These are phyloP conservation scores for Eucalyptus pauciflora DNA, from an alignment of 345 rosid genomes.

Conservation along the genomic window DNA sequence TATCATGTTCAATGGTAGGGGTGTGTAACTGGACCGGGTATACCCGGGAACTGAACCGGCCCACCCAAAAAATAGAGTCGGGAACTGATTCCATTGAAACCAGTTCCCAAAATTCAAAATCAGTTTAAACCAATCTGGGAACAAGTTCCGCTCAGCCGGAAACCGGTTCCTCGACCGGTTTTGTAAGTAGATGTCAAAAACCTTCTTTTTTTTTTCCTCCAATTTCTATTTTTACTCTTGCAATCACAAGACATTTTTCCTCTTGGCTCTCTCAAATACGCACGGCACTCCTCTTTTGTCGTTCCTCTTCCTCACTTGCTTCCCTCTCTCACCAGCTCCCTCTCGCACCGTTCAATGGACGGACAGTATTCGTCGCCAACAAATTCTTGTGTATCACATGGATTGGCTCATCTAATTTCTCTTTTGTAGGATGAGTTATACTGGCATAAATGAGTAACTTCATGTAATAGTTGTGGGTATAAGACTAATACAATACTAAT, in stretches of 20 bases:
- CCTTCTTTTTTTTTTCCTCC: no score
- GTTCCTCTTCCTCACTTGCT: no score
- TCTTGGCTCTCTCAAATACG: no score
- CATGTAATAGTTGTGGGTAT: no score
- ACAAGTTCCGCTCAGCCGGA: accelerated
- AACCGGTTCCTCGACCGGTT: accelerated
- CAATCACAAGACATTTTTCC: accelerated
- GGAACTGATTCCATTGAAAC: accelerated
- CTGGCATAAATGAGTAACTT: no score
- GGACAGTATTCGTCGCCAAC: accelerated
- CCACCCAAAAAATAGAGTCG: accelerated
- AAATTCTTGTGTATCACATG: no score
- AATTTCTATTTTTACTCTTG: accelerated
- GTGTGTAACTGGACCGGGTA: accelerated
- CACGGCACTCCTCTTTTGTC: no score
- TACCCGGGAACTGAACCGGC: accelerated
- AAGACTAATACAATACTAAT: no score
- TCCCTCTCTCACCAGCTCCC: no score
- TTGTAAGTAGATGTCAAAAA: no score
- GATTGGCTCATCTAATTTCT: no score
- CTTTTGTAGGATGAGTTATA: no score
- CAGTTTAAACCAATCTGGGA: accelerated
- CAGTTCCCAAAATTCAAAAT: accelerated
- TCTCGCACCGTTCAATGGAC: accelerated
- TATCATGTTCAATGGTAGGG: not conserved